These are phyloP conservation scores for Alternaria longipes DNA, from an alignment of 2,329 filamentous ascomycete species.

Conservation along the genomic window DNA sequence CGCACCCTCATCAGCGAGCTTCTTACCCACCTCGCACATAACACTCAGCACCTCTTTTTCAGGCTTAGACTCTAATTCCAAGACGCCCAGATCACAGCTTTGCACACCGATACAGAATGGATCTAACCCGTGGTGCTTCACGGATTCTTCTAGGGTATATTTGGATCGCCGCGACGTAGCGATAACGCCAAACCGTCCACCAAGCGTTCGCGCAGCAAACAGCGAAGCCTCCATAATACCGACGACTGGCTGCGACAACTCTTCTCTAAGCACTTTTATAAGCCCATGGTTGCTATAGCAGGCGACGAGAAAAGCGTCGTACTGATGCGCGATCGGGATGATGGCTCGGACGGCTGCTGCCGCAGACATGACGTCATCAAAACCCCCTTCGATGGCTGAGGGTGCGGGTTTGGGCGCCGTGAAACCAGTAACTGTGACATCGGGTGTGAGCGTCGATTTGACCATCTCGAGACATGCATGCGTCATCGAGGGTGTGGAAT, in stretches of 20 bases:
- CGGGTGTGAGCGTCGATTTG: conserved; percentile 25
- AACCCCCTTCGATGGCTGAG: conserved; percentile 61
- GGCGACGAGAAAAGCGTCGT: conserved; percentile 60
- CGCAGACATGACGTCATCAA: conserved; percentile 61
- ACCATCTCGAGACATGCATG: background rate
- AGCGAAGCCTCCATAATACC: conserved; percentile 63
- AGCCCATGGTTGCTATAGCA: conserved; percentile 61
- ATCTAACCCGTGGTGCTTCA: background rate
- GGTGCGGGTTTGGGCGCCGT: conserved; percentile 61
- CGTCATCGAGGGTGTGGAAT: background rate
- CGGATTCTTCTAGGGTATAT: background rate
- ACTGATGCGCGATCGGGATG: conserved; percentile 52
- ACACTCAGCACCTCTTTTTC: conserved; percentile 51
- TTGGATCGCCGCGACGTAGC: background rate
- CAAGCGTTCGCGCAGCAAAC: conserved; percentile 61
- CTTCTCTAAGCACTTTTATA: conserved; percentile 58
- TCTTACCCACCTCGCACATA: conserved; percentile 41
- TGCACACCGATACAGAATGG: conserved; percentile 50
- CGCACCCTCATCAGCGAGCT: conserved; percentile 54
- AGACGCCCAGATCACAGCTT: conserved; percentile 55
- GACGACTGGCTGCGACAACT: conserved; percentile 56
- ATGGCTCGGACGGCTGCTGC: conserved; percentile 60
- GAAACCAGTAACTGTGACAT: conserved; percentile 61
- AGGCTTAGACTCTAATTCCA: conserved; percentile 56
- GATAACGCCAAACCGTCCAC: conserved; percentile 38